Base-by-base conservation (phyloP, 768 basidiomycete genomes). In the Kwoniella newhampshirensis region DNA sequence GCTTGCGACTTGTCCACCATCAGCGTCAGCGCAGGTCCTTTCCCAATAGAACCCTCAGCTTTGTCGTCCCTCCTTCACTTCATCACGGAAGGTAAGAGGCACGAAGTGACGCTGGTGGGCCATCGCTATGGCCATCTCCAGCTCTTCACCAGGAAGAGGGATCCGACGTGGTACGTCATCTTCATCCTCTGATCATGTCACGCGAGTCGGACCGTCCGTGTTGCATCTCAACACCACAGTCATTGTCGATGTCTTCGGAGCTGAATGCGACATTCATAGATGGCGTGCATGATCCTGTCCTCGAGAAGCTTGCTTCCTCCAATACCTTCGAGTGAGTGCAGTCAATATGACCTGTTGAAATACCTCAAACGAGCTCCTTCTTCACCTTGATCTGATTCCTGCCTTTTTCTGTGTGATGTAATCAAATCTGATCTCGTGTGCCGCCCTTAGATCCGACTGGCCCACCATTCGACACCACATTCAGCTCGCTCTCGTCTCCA, bases 291-390 rank as follows among this genome's bases (percentile, higher is more conserved):
- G 62, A 66, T 54, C 60, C 64, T 2, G 40, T 70, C 3, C 36
- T 70, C 21, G 43, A 62, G 27, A 51, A 59, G n/a, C 27, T 70
- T 32, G 68, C 63, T 2, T 45, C 25, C 23, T 64, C 44, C 9
- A 66, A 70, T 37, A 70, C 65, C 1, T 64, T 70, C 43, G 60
- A 64, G 68, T 64, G 51, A 59, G 68, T 54, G 26, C 15, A 4
- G 25, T 27, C 42, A 3, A 17, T n/a, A 27, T 44, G 18, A n/a
- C n/a, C n/a, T n/a, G n/a, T n/a, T n/a, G n/a, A n/a, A n/a, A n/a
- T n/a, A n/a, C n/a, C n/a, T n/a, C n/a, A n/a, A n/a, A n/a, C n/a
- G 37, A 15, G 21, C 8, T 32, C 32, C 32, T 32, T 32, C 32
- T 32, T 6, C 32, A 7, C 40, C 17, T 42, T 42, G 40, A 5